These are phyloP conservation scores for Russula vinacea DNA, from an alignment of 768 basidiomycete species.

Conservation along the genomic window DNA sequence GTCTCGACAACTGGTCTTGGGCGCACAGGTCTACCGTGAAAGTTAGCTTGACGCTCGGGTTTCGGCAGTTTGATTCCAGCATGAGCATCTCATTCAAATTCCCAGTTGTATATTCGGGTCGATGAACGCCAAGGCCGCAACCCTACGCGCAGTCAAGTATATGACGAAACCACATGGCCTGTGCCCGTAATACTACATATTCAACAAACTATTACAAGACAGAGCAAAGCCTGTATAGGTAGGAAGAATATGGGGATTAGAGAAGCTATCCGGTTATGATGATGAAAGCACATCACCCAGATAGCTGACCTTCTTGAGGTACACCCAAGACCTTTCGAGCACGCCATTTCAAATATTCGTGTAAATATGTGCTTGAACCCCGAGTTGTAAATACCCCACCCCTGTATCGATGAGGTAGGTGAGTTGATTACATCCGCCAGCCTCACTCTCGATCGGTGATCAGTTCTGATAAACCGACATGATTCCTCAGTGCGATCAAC, in stretches of 20 bases:
- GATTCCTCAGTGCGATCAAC: constrained; percentile 95
- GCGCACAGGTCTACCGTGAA: too few species aligned
- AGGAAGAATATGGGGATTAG: background rate
- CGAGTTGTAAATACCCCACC: constrained; percentile 47
- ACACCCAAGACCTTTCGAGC: constrained; percentile 75
- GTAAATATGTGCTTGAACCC: constrained; percentile 91
- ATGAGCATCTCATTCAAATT: too few species aligned
- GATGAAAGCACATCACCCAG: constrained; percentile 60
- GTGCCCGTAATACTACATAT: too few species aligned
- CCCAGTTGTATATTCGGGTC: too few species aligned
- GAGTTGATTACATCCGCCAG: constrained; percentile 76
- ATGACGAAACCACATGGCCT: too few species aligned
- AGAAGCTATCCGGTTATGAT: too few species aligned
- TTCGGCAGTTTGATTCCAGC: too few species aligned
- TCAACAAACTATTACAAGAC: too few species aligned
- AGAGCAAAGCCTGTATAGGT: background rate
- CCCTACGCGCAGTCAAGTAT: too few species aligned
- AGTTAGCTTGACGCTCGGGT: too few species aligned
- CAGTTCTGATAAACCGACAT: constrained; percentile 77
- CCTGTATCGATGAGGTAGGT: constrained; percentile 52
- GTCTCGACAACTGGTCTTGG: too few species aligned
- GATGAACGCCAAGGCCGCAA: too few species aligned
- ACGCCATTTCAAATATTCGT: constrained; percentile 86
- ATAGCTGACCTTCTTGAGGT: constrained; percentile 89
- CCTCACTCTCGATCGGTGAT: constrained; percentile 96